Evolutionary conservation across 371 early-diverging fungal genomes (phyloP), one percentile per base, ranked within the genome.

Genomic region (Basidiobolus meristosporus): DNA sequence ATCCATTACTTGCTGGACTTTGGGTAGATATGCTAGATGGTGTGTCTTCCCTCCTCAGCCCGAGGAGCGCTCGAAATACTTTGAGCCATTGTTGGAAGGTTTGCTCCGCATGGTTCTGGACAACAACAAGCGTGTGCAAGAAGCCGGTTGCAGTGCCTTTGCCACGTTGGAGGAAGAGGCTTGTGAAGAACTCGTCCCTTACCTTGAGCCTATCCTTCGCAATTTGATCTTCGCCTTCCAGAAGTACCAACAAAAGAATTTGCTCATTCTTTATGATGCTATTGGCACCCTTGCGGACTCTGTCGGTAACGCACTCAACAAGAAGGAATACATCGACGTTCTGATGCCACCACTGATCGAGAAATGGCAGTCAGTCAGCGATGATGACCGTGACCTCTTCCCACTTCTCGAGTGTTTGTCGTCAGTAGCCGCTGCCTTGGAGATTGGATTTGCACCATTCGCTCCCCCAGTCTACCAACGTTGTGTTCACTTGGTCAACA

Each of bases 1-100:
- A 39, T 80, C 89, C n/a, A 96, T 96, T 52, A 80, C 93, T 10
- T 92, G 93, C 63, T 96, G 97, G 97, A 88, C 95, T 21, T 64
- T 92, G 36, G 82, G 91, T 33, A 76, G 97, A 35, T 97, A 88
- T 56, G 71, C 87, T 16, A 59, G 58, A 29, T 96, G 93, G 93
- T 71, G 77, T 31, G 65, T 81, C 20, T 52, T 67, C 42, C 56
- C 68, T 16, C 58, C 69, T 38, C 69, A 64, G 42, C 49, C 65
- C 19, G 62, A 76, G 46, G 74, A 77, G 41, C 57, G 70, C 20
- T 56, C 62, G 28, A 47, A 49, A 34, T 89, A 79, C 54, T 82
- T 91, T 50, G 72, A 72, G 38, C 88, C 88, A 1, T 57, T 87
- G 26, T 59, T 95, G 21, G 68, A 70, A n/a, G 82, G 72, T 18